Evolutionary conservation across 352 stramenopile species (phyloP), one percentile per base, ranked within the genome.

Genomic region (Globisporangium radiosum): DNA sequence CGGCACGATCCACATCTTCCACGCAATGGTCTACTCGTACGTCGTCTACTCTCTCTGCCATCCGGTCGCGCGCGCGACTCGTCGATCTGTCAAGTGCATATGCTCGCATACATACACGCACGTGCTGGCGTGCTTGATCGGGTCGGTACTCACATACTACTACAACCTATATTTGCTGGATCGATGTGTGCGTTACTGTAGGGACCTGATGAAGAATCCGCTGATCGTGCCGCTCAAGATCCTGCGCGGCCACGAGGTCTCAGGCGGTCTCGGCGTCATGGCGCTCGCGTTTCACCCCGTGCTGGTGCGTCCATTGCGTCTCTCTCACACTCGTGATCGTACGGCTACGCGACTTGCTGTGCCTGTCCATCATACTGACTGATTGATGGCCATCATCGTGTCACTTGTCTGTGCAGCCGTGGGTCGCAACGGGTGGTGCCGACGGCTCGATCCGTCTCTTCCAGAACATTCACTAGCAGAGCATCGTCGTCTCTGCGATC

Each of bases 191-290:
- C 17, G n/a, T 51, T 42, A 37, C 53, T 15, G 11, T 61, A 96
- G 86, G 52, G 97, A 99, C 78, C 71, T 99, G 69, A 98, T 99
- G 83, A 95, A 98, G 60, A 99, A 99, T 74, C 97, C 97, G 57
- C 72, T 99, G 44, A 97, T 99, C 57, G 97, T 99, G 53, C 98
- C 98, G 37, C 92, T 99, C 47, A 99, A 99, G 81, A 98, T 99
- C 56, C 72, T 99, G 17, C 78, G 93, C 40, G 93, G 92, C 39
- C 93, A 98, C 73, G 80, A 94, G 65, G 94, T 98, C 11, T 95
- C 82, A 3, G 94, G 97, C 42, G 88, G 96, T 0, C 75, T 98
- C 7, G 98, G 97, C 37, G 97, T 99, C 33, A 90, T 99, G 72
- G 85, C 85, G 14, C 70, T 98, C 42, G 81, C 85, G 40, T 99